These are phyloP conservation scores for Glycine soja DNA, from an alignment of 306 rosid genomes.

Conservation along the genomic window DNA sequence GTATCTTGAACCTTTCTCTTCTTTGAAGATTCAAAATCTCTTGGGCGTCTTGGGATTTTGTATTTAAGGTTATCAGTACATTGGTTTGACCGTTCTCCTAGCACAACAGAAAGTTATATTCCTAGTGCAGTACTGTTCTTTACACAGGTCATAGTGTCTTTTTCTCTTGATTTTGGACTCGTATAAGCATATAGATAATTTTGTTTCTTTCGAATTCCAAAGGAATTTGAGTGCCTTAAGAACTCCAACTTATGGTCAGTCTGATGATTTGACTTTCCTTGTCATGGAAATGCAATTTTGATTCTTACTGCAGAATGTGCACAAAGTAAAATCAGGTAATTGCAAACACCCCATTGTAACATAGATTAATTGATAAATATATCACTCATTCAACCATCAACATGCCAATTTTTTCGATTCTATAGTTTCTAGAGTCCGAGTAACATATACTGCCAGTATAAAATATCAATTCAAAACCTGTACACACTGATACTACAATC, in stretches of 20 bases:
- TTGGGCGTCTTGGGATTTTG: conserved; percentile 13
- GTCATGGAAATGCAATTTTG: conserved; percentile 43
- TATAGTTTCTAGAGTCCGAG: background rate
- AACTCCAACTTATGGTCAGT: background rate
- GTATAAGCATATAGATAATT: background rate
- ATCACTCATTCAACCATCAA: background rate
- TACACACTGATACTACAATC: background rate
- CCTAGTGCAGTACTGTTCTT: conserved; percentile 23
- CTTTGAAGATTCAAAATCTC: conserved; percentile 33
- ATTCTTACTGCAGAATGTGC: conserved; percentile 38
- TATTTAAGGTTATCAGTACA: background rate
- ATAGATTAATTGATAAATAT: background rate
- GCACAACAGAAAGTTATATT: conserved; percentile 44
- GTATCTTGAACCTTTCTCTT: conserved; percentile 29
- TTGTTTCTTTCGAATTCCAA: background rate
- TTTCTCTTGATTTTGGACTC: no score
- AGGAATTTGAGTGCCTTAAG: background rate
- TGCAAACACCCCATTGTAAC: background rate
- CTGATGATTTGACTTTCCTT: conserved; percentile 16
- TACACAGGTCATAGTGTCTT: background rate
- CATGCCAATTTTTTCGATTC: background rate
- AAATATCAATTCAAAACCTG: background rate
- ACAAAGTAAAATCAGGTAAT: conserved; percentile 9
- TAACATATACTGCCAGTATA: background rate
- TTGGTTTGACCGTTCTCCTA: conserved; percentile 8